These are phyloP conservation scores for Stropharia rugosoannulata DNA, from an alignment of 768 basidiomycete species.

Conservation along the genomic window DNA sequence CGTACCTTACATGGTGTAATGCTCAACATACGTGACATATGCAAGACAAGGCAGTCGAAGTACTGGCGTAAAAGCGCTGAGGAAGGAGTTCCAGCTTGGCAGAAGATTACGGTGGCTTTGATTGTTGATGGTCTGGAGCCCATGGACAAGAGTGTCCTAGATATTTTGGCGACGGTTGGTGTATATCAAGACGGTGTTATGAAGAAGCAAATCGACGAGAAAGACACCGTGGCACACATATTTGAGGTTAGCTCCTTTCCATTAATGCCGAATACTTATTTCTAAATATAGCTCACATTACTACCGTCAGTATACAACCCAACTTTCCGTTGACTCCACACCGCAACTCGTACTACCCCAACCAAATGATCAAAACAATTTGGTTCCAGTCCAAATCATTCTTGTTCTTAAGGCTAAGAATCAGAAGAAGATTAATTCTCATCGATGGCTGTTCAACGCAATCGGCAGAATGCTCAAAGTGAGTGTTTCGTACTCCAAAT, in stretches of 20 bases:
- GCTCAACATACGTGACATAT: conserved; percentile 97
- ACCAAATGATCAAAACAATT: conserved; percentile 85
- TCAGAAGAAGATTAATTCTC: conserved; percentile 94
- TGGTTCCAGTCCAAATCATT: conserved; percentile 92
- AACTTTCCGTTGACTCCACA: conserved; percentile 88
- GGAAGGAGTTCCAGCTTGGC: conserved; percentile 86
- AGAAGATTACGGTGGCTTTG: conserved; percentile 86
- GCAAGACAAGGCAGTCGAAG: conserved; percentile 92
- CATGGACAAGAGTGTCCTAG: conserved; percentile 94
- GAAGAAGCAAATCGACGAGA: conserved; percentile 89
- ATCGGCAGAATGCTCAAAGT: conserved; percentile 82
- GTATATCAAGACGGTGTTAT: conserved; percentile 95
- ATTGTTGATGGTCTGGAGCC: conserved; percentile 92
- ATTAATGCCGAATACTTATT: neutral
- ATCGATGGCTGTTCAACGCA: conserved; percentile 95
- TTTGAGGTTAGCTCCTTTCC: conserved; percentile 66
- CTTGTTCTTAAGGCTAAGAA: conserved; percentile 92
- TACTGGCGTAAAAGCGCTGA: conserved; percentile 85
- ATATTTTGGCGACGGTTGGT: conserved; percentile 85
- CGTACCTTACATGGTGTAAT: conserved; percentile 94
- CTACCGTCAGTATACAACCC: conserved; percentile 82
- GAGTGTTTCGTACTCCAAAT: conserved; percentile 14
- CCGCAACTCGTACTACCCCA: conserved; percentile 92
- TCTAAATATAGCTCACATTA: conserved; percentile 3
- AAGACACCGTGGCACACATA: conserved; percentile 90